Evolutionary conservation across 805 yeast species (phyloP).

Genomic region (Starmerella floris): DNA sequence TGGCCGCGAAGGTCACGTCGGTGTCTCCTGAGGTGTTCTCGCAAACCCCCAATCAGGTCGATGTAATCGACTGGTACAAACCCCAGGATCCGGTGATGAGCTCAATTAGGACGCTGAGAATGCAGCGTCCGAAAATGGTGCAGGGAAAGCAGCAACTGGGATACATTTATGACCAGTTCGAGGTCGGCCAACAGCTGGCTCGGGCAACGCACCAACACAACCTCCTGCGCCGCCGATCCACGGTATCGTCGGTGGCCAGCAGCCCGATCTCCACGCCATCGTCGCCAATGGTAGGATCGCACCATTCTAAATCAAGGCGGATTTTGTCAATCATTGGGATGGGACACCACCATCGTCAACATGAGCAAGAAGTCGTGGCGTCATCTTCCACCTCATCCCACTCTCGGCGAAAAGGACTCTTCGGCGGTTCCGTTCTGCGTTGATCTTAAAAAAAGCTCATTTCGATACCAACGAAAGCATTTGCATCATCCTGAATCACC

Average conservation of each 20-base stretch:
- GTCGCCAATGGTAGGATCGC: neutral
- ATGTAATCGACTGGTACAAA: constrained; percentile 19
- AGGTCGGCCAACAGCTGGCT: constrained; percentile 22
- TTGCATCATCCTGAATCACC: neutral
- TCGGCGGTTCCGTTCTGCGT: neutral
- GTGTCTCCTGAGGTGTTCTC: constrained; percentile 20
- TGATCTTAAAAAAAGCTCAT: neutral
- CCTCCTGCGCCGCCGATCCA: constrained; percentile 4
- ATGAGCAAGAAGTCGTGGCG: neutral
- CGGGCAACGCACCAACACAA: constrained; percentile 11
- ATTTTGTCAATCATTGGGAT: constrained; percentile 2
- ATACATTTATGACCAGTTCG: constrained; percentile 29
- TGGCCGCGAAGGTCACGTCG: constrained; percentile 23
- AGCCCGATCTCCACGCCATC: neutral
- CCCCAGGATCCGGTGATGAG: constrained; percentile 20
- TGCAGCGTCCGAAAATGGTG: constrained; percentile 34
- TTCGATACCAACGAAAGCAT: neutral
- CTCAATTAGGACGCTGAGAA: constrained; percentile 27
- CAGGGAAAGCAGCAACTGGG: constrained; percentile 30
- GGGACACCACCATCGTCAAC: neutral
- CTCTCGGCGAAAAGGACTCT: neutral
- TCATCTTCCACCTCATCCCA: neutral
- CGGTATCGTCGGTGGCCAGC: constrained; percentile 1
- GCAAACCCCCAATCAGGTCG: constrained; percentile 16
- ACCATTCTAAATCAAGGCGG: neutral